Evolutionary conservation across 495 filamentous ascomycete species (phyloP).

Genomic region (Xylaria sp.): DNA sequence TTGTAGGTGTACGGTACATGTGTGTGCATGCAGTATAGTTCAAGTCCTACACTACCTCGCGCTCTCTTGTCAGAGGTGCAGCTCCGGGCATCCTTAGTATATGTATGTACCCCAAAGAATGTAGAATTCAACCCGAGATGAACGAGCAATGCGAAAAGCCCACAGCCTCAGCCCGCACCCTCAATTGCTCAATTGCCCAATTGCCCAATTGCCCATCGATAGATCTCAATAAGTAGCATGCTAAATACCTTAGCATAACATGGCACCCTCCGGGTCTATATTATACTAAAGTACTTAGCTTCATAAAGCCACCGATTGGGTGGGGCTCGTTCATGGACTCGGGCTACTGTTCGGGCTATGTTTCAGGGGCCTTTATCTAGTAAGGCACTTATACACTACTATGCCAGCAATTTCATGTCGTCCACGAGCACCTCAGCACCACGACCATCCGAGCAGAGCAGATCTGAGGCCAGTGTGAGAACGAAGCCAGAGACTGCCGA

Average conservation of each 20-base stretch:
- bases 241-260: too few species aligned
- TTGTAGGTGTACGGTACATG: too few species aligned
- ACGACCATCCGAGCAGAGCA: too few species aligned
- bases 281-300: background rate
- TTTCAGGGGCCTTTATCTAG: conserved; percentile 17
- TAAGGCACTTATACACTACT: too few species aligned
- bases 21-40: background rate
- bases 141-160: background rate
- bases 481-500: background rate
- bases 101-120: background rate
- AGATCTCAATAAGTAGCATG: too few species aligned
- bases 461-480: conserved; percentile 8
- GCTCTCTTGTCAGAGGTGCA: background rate
- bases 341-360: conserved; percentile 10
- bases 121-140: background rate
- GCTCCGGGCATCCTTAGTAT: too few species aligned
- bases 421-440: too few species aligned
- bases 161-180: background rate
- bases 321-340: background rate
- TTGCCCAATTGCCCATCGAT: background rate
- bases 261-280: background rate
- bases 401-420: background rate
- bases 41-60: background rate
- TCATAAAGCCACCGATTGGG: background rate
- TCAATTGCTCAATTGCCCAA: too few species aligned